A percentile compares a stretch with the other conserved stretches of the same genome.
These are phyloP conservation scores for Talaromyces ruber DNA, from an alignment of 495 filamentous ascomycete genomes.

Conservation along the genomic window DNA sequence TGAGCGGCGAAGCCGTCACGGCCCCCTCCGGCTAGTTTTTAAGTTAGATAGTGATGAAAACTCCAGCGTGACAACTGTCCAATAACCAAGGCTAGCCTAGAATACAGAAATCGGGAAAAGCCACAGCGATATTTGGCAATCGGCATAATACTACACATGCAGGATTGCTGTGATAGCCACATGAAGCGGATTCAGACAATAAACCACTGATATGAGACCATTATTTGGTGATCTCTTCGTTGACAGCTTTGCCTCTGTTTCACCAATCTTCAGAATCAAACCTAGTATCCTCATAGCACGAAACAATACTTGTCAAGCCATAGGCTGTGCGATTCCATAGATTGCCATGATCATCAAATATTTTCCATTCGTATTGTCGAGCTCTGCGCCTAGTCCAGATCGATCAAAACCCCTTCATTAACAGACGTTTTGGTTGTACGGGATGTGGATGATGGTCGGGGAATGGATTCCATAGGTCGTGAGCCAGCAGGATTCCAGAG, in stretches of 20 bases:
- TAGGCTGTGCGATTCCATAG: neutral
- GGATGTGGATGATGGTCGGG: neutral
- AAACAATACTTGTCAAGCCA: neutral
- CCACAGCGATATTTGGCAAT: neutral
- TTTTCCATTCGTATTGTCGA: neutral
- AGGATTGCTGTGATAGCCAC: neutral
- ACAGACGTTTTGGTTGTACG: neutral
- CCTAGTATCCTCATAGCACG: neutral
- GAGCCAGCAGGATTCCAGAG: conserved; percentile 15
- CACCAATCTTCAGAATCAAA: neutral
- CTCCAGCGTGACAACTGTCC: neutral
- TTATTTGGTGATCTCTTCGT: neutral
- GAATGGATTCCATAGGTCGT: neutral
- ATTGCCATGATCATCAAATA: neutral
- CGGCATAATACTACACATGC: neutral
- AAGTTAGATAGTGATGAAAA: neutral
- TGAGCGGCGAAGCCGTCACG: conserved; percentile 26
- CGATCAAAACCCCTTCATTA: neutral
- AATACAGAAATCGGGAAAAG: neutral
- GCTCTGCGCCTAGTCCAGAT: neutral
- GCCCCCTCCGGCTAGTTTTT: neutral
- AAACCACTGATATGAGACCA: neutral
- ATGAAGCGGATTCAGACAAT: neutral
- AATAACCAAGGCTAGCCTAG: neutral
- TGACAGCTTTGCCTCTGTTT: neutral